phyloP scores from a whole-genome alignment of 768 basidiomycete species.

The Lentinus tigrinus region DNA sequence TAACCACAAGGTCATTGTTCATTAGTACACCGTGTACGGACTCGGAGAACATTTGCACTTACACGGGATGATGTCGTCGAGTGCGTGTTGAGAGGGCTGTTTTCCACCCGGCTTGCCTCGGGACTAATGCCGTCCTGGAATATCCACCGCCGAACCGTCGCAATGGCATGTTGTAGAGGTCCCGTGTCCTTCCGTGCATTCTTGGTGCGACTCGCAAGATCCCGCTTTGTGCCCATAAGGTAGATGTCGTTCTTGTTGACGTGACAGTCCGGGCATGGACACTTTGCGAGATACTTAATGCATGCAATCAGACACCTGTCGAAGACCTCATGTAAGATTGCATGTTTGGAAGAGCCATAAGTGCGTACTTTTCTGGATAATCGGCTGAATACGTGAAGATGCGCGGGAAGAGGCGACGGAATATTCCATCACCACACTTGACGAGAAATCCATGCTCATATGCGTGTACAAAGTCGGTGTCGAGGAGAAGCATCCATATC shows the following conservation, averaged over 20 bases:
- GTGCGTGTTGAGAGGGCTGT: no score
- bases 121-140: no score
- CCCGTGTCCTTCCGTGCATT: background rate
- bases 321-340: no score
- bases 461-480: conserved; percentile 24
- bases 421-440: conserved; percentile 27
- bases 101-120: no score
- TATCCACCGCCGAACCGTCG: no score
- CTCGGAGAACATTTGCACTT: no score
- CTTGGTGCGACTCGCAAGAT: background rate
- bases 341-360: no score
- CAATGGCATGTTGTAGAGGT: no score
- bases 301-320: conserved; percentile 24
- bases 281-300: conserved; percentile 14
- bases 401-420: conserved; percentile 23
- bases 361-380: conserved; percentile 37
- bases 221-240: background rate
- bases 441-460: conserved; percentile 29
- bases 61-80: no score
- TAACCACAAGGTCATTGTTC: no score
- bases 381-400: conserved; percentile 33
- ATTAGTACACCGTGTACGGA: no score
- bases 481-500: conserved; percentile 26
- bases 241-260: background rate
- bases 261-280: conserved; percentile 1